A percentile compares a stretch with the other conserved stretches of the same genome.
Conservation (phyloP, 352 stramenopile species). For the Phytophthora ramorum region DNA sequence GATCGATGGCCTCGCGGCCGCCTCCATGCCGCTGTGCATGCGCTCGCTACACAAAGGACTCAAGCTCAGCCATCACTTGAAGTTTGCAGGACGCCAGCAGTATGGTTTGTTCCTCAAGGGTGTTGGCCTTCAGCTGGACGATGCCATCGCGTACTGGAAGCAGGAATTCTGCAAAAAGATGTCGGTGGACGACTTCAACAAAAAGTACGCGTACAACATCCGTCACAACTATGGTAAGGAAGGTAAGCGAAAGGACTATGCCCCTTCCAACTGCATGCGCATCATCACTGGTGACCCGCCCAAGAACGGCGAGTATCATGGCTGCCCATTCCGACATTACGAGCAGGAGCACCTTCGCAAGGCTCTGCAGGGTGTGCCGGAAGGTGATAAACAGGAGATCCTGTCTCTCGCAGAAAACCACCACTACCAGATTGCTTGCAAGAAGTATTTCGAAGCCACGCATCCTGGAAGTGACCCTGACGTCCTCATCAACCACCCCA, state of each 20-base stretch:
- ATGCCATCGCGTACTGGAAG: slow-evolving; percentile 97
- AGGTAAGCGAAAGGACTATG: slow-evolving; percentile 98
- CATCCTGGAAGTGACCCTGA: slow-evolving; percentile 88
- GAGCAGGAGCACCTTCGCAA: slow-evolving; percentile 93
- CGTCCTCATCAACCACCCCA: slow-evolving; percentile 98
- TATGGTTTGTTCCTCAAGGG: slow-evolving; percentile 99
- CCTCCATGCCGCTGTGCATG: slow-evolving; percentile 99
- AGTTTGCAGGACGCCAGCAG: slow-evolving; percentile 97
- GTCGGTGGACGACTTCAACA: slow-evolving; percentile 98
- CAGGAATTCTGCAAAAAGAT: slow-evolving; percentile 94
- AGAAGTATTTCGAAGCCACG: slow-evolving; percentile 97
- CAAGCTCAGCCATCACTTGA: slow-evolving; percentile 96
- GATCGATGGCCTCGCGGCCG: slow-evolving; percentile 89
- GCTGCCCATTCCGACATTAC: slow-evolving; percentile 98
- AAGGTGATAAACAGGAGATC: slow-evolving; percentile 94
- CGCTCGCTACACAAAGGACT: slow-evolving; percentile 94
- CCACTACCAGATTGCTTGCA: slow-evolving; percentile 98
- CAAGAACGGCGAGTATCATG: slow-evolving; percentile 95
- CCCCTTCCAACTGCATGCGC: slow-evolving; percentile 96
- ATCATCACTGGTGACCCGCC: slow-evolving; percentile 97
- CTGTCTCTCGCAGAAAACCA: slow-evolving; percentile 90
- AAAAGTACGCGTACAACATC: slow-evolving; percentile 99
- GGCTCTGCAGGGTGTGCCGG: slow-evolving; percentile 80
- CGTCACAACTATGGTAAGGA: slow-evolving; percentile 99
- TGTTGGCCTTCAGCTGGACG: slow-evolving; percentile 95